These are phyloP conservation scores for Syncephalastrum racemosum DNA, from an alignment of 371 early-diverging fungal genomes.

Conservation along the genomic window DNA sequence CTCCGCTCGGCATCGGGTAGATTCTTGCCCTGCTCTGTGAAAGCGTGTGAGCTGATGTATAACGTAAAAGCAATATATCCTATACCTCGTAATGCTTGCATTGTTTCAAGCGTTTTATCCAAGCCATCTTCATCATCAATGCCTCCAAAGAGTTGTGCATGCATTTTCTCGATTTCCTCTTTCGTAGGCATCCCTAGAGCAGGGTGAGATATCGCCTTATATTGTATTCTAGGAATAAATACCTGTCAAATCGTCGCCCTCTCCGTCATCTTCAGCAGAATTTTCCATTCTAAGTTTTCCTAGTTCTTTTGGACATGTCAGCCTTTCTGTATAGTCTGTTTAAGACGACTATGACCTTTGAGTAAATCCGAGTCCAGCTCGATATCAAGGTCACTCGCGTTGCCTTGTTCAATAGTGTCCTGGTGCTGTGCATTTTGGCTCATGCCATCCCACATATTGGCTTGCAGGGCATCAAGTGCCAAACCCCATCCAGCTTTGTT, in stretches of 20 bases:
- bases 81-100: constrained; percentile 60
- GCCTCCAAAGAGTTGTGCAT: constrained; percentile 54
- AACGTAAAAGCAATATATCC: neutral
- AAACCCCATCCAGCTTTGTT: constrained; percentile 41
- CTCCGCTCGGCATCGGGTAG: constrained; percentile 62
- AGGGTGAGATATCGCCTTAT: neutral
- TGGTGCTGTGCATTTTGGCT: constrained; percentile 24
- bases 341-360: neutral
- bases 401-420: constrained; percentile 12
- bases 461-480: constrained; percentile 62
- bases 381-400: neutral
- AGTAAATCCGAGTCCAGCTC: neutral
- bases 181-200: constrained; percentile 37
- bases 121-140: constrained; percentile 69
- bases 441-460: constrained; percentile 77
- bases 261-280: constrained; percentile 17
- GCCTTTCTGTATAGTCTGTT: neutral
- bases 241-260: constrained; percentile 43
- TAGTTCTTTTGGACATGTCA: constrained; percentile 2
- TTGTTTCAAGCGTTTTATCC: constrained; percentile 53
- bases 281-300: neutral
- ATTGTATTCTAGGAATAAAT: constrained; percentile 18
- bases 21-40: constrained; percentile 54
- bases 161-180: constrained; percentile 52
- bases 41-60: neutral